These are phyloP conservation scores for Camellia lanceoleosa DNA, from an alignment of 148 eudicot genomes.

Conservation along the genomic window DNA sequence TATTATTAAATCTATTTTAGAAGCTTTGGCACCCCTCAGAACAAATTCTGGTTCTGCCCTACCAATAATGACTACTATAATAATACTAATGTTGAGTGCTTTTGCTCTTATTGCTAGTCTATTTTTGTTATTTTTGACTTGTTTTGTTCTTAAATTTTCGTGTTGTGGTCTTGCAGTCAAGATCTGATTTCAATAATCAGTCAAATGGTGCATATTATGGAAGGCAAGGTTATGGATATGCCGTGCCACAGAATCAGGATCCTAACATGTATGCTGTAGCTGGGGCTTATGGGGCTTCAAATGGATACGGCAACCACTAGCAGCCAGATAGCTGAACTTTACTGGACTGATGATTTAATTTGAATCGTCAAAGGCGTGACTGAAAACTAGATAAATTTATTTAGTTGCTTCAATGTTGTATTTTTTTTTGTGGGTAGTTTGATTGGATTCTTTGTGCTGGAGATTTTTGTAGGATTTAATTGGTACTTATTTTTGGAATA, in stretches of 20 bases:
- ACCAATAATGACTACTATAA: too few species aligned
- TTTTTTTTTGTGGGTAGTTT: constrained; percentile 11
- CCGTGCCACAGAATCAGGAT: constrained; percentile 20
- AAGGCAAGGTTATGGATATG: constrained; percentile 36
- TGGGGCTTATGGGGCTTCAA: constrained; percentile 25
- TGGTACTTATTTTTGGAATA: not conserved
- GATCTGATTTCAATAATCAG: constrained; percentile 26
- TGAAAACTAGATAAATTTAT: not conserved
- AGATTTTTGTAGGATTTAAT: not conserved
- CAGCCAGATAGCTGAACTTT: constrained; percentile 33
- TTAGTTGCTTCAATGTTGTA: constrained; percentile 2
- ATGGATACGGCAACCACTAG: constrained; percentile 33
- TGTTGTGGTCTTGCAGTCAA: constrained; percentile 17
- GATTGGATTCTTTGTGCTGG: not conserved
- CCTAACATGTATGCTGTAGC: constrained; percentile 29
- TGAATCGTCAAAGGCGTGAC: constrained; percentile 11
- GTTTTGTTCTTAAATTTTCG: not conserved
- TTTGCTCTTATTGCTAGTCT: not conserved
- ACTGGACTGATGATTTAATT: not conserved
- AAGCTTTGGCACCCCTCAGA: too few species aligned
- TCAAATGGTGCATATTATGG: constrained; percentile 34
- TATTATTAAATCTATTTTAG: too few species aligned
- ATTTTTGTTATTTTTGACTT: not conserved
- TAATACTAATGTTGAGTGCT: too few species aligned
- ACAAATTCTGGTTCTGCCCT: too few species aligned